These are phyloP conservation scores for Globisporangium alternatum DNA, from an alignment of 352 stramenopile species.

Conservation along the genomic window DNA sequence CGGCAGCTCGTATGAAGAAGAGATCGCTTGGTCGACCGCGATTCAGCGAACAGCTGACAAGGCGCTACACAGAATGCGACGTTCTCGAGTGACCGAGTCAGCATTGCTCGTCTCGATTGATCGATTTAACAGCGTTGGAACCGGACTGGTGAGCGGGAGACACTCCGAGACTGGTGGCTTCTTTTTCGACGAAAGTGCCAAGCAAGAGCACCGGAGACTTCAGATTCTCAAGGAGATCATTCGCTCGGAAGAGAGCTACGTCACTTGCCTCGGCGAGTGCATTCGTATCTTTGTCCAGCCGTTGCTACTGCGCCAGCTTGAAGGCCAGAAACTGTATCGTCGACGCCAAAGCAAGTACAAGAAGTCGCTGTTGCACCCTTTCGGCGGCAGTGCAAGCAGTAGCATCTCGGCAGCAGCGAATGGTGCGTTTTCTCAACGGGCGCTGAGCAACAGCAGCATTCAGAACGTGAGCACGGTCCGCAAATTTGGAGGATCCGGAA, in stretches of 20 bases:
- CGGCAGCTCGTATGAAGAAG: slow-evolving; percentile 56
- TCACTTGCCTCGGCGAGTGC: slow-evolving; percentile 78
- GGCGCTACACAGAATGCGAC: slow-evolving; percentile 52
- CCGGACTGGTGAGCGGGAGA: slow-evolving; percentile 30
- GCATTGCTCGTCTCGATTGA: slow-evolving; percentile 40
- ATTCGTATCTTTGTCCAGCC: slow-evolving; percentile 83
- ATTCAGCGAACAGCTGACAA: slow-evolving; percentile 72
- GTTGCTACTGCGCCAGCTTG: slow-evolving; percentile 71
- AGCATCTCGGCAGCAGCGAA: slow-evolving; percentile 31
- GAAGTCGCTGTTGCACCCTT: slow-evolving; percentile 50
- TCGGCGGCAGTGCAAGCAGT: slow-evolving; percentile 38
- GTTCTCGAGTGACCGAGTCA: slow-evolving; percentile 55
- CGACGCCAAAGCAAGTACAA: slow-evolving; percentile 64
- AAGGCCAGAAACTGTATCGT: slow-evolving; percentile 67
- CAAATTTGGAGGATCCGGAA: slow-evolving; percentile 18
- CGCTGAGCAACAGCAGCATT: slow-evolving; percentile 46
- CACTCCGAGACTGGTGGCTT: slow-evolving; percentile 25
- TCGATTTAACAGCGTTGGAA: slow-evolving; percentile 36
- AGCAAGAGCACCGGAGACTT: slow-evolving; percentile 58
- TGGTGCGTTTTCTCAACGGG: slow-evolving; percentile 27
- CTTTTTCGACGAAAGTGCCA: slow-evolving; percentile 41
- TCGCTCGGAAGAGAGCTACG: slow-evolving; percentile 81
- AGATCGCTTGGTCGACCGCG: slow-evolving; percentile 58
- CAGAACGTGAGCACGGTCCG: slow-evolving; percentile 34
- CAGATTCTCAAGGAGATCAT: slow-evolving; percentile 86